Conservation (phyloP, 2,329 filamentous ascomycete species). For the Exophiala viscosa region DNA sequence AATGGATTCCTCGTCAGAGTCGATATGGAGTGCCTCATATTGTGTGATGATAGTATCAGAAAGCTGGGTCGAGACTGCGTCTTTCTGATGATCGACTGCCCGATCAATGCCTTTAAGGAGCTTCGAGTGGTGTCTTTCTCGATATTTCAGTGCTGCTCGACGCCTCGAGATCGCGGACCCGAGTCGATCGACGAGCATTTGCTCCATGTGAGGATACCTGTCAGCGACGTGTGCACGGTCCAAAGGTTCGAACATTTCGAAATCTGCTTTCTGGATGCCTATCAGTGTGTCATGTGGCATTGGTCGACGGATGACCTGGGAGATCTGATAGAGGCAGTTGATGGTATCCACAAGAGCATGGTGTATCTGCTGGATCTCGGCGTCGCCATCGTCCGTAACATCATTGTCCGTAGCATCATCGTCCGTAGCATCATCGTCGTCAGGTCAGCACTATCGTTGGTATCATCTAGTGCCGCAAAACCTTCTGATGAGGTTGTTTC, state of each 20-base stretch:
- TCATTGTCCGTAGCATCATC: background rate
- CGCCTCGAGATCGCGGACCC: conserved; percentile 35
- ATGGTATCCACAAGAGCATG: conserved; percentile 29
- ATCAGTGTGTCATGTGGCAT: conserved; percentile 37
- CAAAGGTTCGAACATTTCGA: background rate
- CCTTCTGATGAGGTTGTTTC: background rate
- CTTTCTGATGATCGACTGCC: conserved; percentile 1
- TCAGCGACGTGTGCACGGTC: conserved; percentile 9
- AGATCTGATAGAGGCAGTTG: conserved; percentile 35
- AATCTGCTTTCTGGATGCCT: background rate
- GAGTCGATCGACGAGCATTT: conserved; percentile 28
- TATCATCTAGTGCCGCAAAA: background rate
- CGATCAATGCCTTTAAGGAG: conserved; percentile 28
- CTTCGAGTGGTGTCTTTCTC: conserved; percentile 36
- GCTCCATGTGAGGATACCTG: conserved; percentile 30
- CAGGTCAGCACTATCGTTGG: no score
- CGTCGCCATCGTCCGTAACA: conserved; percentile 2
- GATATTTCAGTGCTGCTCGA: conserved; percentile 38
- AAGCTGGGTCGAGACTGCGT: background rate
- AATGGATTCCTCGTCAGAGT: background rate
- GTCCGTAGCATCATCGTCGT: background rate
- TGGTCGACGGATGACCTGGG: conserved; percentile 36
- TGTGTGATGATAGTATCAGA: background rate
- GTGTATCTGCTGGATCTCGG: conserved; percentile 22
- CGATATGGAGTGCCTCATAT: conserved; percentile 9